phyloP scores from a whole-genome alignment of 208 protist species.

The Crithidia acanthocephali region DNA sequence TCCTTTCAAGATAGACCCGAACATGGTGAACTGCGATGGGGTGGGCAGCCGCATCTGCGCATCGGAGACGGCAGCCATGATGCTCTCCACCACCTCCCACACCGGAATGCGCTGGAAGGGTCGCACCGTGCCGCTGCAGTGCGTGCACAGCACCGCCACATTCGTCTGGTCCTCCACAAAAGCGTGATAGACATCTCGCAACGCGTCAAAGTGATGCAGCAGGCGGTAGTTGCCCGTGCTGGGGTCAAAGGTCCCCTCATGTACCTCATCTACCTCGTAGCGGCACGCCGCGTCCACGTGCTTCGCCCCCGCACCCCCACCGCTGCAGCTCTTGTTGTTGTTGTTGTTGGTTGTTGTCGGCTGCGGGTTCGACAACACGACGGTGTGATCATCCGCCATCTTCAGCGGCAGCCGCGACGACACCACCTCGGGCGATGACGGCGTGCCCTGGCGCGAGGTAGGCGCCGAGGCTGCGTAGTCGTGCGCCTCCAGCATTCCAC shows the following conservation, averaged over 20 bases:
- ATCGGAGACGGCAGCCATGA: constrained; percentile 14
- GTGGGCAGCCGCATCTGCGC: constrained; percentile 3
- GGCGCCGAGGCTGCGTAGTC: background rate
- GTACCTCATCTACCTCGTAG: constrained; percentile 37
- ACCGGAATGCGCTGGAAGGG: constrained; percentile 33
- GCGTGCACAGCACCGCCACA: constrained; percentile 31
- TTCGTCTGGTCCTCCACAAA: constrained; percentile 35
- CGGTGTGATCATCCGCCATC: background rate
- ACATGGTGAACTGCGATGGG: constrained; percentile 34
- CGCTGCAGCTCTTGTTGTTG: too few relatives aligned
- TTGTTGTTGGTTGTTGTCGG: too few relatives aligned
- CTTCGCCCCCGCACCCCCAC: background rate
- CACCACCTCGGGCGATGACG: background rate
- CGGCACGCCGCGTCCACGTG: background rate
- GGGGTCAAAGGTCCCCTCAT: constrained; percentile 3
- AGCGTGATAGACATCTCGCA: constrained; percentile 23
- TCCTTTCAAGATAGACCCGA: constrained; percentile 37
- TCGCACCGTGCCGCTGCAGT: constrained; percentile 16
- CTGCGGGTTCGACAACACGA: background rate
- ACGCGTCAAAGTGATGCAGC: constrained; percentile 13
- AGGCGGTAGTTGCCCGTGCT: background rate
- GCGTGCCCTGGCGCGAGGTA: background rate
- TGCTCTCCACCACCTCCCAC: constrained; percentile 26
- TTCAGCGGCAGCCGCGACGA: background rate
- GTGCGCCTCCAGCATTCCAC: background rate